phyloP scores from a whole-genome alignment of 2,329 filamentous ascomycete genomes.

The Phoma sp. region DNA sequence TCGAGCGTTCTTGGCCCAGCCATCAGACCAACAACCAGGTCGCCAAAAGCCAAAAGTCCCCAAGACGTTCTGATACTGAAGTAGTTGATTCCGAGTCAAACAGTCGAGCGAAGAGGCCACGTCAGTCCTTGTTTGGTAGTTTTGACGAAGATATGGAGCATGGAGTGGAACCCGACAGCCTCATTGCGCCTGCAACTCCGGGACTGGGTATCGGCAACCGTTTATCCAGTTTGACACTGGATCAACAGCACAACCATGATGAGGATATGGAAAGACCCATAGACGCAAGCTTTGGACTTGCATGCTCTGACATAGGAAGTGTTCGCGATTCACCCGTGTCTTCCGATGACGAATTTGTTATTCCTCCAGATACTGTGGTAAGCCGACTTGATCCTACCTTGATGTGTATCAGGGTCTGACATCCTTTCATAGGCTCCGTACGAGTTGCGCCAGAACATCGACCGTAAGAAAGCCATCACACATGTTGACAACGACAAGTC shows the following conservation, averaged over 20 bases:
- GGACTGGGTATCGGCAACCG: constrained; percentile 12
- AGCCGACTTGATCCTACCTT: constrained; percentile 4
- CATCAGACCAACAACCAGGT: constrained; percentile 4
- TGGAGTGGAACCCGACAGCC: neutral
- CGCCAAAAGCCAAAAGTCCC: constrained; percentile 16
- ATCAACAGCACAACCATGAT: constrained; percentile 5
- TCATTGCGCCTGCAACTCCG: neutral
- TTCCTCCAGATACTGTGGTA: constrained; percentile 21
- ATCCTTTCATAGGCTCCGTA: constrained; percentile 22
- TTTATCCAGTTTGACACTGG: constrained; percentile 25
- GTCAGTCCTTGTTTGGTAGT: constrained; percentile 28
- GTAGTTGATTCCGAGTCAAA: constrained; percentile 7
- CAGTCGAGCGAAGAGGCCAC: constrained; percentile 19
- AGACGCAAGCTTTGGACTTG: constrained; percentile 14
- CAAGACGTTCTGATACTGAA: constrained; percentile 11
- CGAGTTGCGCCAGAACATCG: constrained; percentile 33
- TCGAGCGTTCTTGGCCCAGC: constrained; percentile 13
- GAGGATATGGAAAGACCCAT: neutral
- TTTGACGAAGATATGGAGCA: neutral
- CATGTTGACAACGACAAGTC: constrained; percentile 49
- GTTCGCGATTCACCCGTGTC: constrained; percentile 16
- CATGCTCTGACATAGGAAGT: constrained; percentile 12
- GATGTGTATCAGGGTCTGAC: neutral
- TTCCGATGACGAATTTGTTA: constrained; percentile 20
- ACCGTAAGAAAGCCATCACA: constrained; percentile 28